Percentiles rank a stretch among this genome's conserved stretches.
Evolutionary conservation across 495 filamentous ascomycete species (phyloP).

Genomic region (Tuber indicum): DNA sequence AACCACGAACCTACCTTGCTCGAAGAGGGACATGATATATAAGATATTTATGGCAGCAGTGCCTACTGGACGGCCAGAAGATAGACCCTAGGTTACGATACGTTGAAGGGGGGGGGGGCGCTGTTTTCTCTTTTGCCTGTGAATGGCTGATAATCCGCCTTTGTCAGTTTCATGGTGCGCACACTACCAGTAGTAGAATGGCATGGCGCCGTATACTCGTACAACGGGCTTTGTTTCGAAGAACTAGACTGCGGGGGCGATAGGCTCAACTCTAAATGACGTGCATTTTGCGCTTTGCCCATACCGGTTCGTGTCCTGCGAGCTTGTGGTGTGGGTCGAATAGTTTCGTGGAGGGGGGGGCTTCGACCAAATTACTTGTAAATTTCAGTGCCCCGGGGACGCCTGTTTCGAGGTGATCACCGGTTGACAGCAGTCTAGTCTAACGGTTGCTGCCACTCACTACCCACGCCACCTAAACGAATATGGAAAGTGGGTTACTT

Average conservation of each 20-base stretch:
- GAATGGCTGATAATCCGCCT: not conserved
- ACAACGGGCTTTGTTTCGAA: not conserved
- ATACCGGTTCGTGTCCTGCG: not conserved
- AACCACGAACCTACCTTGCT: not conserved
- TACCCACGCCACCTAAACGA: too few relatives aligned
- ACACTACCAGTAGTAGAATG: not conserved
- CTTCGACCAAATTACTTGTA: not conserved
- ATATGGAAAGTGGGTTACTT: not conserved
- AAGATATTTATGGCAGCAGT: not conserved
- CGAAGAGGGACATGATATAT: not conserved
- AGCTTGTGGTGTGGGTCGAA: not conserved
- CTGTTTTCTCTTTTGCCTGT: not conserved
- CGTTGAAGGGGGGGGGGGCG: too few relatives aligned
- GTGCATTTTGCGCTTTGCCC: not conserved
- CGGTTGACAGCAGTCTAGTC: not conserved
- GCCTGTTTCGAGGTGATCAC: not conserved
- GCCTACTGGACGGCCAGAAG: not conserved
- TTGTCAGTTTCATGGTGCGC: not conserved
- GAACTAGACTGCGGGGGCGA: not conserved
- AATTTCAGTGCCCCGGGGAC: not conserved
- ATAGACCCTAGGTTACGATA: not conserved
- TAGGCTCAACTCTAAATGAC: not conserved
- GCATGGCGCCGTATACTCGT: not conserved
- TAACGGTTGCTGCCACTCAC: too few relatives aligned
- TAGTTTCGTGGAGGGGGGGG: not conserved